Conservation (phyloP, 305 asterid genomes). For the Rubia balearica region DNA sequence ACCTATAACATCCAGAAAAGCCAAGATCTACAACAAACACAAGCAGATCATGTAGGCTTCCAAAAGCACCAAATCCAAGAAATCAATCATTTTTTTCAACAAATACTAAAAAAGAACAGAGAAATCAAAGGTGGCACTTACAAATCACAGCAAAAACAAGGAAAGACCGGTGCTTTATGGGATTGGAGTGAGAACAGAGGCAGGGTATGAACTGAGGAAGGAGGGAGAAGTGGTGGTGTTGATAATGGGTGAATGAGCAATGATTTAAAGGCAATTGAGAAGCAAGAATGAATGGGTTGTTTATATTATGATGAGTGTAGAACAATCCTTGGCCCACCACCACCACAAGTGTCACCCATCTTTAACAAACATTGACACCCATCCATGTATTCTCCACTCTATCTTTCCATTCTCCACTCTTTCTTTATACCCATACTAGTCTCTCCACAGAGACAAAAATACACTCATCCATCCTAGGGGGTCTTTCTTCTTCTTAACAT, state of each 20-base stretch:
- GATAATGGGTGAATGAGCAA: conserved; percentile 1
- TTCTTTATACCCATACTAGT: neutral
- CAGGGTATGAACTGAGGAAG: neutral
- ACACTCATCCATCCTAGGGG: no score
- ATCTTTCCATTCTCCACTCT: neutral
- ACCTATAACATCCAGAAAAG: conserved; percentile 1
- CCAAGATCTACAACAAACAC: conserved; percentile 12
- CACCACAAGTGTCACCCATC: conserved; percentile 2
- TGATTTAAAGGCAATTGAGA: neutral
- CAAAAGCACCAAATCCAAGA: neutral
- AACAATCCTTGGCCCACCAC: conserved; percentile 3
- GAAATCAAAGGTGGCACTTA: neutral
- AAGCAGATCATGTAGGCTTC: conserved; percentile 5
- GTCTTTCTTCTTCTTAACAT: no score
- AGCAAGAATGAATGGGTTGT: conserved; percentile 1
- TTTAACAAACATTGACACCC: neutral
- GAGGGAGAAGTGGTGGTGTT: neutral
- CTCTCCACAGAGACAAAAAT: neutral
- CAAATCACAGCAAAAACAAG: neutral
- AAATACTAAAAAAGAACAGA: neutral
- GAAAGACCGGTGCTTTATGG: neutral
- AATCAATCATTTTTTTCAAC: neutral
- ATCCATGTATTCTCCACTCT: neutral
- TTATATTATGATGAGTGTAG: conserved; percentile 3
- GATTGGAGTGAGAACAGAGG: neutral